Conservation (phyloP, 2,329 filamentous ascomycete species). For the Monilinia fructicola region DNA sequence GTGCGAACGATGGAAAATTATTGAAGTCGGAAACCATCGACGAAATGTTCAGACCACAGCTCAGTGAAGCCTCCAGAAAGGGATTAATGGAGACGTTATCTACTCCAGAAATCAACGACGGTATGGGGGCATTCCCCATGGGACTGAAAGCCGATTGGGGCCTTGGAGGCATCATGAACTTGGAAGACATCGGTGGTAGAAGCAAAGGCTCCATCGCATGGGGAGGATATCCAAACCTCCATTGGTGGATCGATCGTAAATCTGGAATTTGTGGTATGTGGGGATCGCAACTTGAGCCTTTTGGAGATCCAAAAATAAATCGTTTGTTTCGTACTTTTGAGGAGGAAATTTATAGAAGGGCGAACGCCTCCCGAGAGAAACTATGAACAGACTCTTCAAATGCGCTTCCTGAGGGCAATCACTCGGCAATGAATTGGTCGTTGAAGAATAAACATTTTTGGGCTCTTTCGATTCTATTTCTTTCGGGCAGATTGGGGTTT, state of each 20-base stretch:
- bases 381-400: neutral
- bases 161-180: constrained; percentile 46
- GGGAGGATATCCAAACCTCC: constrained; percentile 49
- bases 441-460: neutral
- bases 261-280: constrained; percentile 46
- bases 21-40: constrained; percentile 46
- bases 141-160: constrained; percentile 44
- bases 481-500: neutral
- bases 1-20: constrained; percentile 51
- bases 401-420: neutral
- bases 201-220: constrained; percentile 46
- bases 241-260: constrained; percentile 47
- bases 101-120: constrained; percentile 25
- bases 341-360: constrained; percentile 43
- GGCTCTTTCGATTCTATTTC: neutral
- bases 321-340: constrained; percentile 44
- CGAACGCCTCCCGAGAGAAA: constrained; percentile 9
- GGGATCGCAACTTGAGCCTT: constrained; percentile 46
- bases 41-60: constrained; percentile 50
- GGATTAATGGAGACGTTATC: constrained; percentile 32
- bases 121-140: constrained; percentile 39
- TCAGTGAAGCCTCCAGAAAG: constrained; percentile 38
- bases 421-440: neutral
- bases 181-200: constrained; percentile 42
- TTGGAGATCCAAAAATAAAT: constrained; percentile 43